A percentile compares a stretch with the other conserved stretches of the same genome.
phyloP scores from a whole-genome alignment of 2,329 filamentous ascomycete genomes.

The Fusarium coffeatum region DNA sequence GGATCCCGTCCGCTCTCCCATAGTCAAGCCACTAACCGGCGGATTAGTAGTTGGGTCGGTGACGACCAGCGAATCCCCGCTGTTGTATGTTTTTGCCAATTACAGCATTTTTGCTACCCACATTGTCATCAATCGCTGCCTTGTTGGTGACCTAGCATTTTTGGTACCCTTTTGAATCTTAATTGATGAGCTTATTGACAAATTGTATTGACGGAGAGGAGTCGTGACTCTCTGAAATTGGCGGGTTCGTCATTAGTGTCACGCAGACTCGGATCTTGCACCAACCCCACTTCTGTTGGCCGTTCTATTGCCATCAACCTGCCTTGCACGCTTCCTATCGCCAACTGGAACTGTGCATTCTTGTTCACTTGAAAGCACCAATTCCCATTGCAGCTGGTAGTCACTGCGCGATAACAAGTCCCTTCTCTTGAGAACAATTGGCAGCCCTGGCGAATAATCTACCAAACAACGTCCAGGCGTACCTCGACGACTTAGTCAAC shows the following conservation, averaged over 20 bases:
- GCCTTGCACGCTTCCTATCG: background rate
- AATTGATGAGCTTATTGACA: background rate
- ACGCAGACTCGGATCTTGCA: background rate
- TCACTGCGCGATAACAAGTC: too few species aligned
- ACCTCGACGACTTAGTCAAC: background rate
- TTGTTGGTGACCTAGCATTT: background rate
- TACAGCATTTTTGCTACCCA: accelerated
- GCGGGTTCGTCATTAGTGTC: background rate
- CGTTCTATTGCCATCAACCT: background rate
- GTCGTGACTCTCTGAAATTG: background rate
- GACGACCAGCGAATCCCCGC: constrained; percentile 8
- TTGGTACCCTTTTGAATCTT: accelerated
- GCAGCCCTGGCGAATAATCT: background rate
- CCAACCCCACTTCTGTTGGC: background rate
- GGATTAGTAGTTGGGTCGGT: constrained; percentile 9
- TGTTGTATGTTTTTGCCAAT: background rate
- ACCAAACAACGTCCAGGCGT: background rate
- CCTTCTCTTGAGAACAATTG: accelerated
- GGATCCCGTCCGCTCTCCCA: constrained; percentile 9
- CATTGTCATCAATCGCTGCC: accelerated
- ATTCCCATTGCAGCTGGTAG: too few species aligned
- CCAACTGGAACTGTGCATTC: background rate
- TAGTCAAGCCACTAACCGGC: constrained; percentile 2
- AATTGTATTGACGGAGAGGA: background rate
- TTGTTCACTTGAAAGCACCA: accelerated